A percentile compares a stretch with the other conserved stretches of the same genome.
phyloP scores from a whole-genome alignment of 371 early-diverging fungal species.

The Racocetra persica region DNA sequence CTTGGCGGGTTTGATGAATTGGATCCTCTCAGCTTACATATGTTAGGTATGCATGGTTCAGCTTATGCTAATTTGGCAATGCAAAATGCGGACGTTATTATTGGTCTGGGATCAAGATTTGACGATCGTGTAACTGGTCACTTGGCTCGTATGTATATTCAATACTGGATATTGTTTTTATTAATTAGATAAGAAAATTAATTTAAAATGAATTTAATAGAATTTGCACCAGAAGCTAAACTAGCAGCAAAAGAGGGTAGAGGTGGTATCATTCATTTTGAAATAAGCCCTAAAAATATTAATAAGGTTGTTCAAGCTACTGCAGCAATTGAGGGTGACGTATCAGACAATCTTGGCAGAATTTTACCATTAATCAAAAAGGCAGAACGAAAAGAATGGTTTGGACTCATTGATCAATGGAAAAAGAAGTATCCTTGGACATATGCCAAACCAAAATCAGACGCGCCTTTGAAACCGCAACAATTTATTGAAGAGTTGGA shows the following conservation, averaged over 20 bases:
- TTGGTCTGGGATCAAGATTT: conserved; percentile 97
- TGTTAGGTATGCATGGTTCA: conserved; percentile 98
- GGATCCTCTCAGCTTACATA: conserved; percentile 89
- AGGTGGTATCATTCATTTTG: conserved; percentile 98
- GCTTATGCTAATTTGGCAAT: conserved; percentile 97
- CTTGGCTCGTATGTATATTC: conserved; percentile 53
- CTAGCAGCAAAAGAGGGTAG: conserved; percentile 86
- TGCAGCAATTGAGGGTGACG: conserved; percentile 94
- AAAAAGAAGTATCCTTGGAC: conserved; percentile 92
- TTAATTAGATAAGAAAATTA: no score
- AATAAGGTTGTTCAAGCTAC: conserved; percentile 95
- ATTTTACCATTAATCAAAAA: conserved; percentile 81
- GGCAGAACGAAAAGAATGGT: conserved; percentile 83
- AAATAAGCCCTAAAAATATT: conserved; percentile 98
- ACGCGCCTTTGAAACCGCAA: conserved; percentile 85
- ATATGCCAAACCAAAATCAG: conserved; percentile 62
- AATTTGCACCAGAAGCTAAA: conserved; percentile 94
- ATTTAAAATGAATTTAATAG: conserved; percentile 31
- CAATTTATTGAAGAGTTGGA: conserved; percentile 92
- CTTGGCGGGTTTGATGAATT: conserved; percentile 93
- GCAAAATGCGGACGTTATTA: conserved; percentile 93
- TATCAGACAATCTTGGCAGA: conserved; percentile 79
- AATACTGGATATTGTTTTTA: background rate
- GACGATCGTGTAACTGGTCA: conserved; percentile 98
- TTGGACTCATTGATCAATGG: conserved; percentile 81